phyloP scores from a whole-genome alignment of 345 rosid genomes.

The Clausena lansium region DNA sequence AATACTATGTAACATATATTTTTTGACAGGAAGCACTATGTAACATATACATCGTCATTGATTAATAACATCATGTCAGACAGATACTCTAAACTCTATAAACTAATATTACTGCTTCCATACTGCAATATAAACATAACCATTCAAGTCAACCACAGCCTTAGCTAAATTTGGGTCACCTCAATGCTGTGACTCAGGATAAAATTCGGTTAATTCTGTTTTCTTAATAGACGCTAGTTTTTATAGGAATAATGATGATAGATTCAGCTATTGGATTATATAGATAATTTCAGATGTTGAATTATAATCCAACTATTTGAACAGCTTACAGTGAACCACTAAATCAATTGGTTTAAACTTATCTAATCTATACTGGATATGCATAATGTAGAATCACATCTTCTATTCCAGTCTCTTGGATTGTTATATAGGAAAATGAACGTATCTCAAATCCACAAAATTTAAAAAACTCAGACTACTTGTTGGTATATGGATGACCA shows the following conservation, averaged over 20 bases:
- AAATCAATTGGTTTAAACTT: neutral
- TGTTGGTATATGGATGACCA: neutral
- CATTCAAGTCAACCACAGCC: neutral
- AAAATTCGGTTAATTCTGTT: no score
- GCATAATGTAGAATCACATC: neutral
- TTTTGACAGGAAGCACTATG: no score
- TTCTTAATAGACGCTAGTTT: neutral
- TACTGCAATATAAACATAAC: neutral
- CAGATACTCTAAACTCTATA: neutral
- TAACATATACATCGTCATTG: neutral
- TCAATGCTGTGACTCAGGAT: neutral
- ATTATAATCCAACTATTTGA: neutral
- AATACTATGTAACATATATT: neutral
- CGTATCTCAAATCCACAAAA: neutral
- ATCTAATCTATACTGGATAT: neutral
- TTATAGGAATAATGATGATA: neutral
- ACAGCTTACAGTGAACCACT: neutral
- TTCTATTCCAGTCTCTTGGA: neutral
- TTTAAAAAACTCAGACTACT: neutral
- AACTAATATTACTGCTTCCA: neutral
- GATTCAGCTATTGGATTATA: neutral
- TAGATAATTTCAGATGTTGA: neutral
- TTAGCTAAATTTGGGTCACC: neutral
- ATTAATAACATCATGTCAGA: neutral
- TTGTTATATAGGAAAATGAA: neutral